Evolutionary conservation across 2,329 filamentous ascomycete genomes (phyloP), one percentile per base, ranked within the genome.

Genomic region (Penicillium sp.): DNA sequence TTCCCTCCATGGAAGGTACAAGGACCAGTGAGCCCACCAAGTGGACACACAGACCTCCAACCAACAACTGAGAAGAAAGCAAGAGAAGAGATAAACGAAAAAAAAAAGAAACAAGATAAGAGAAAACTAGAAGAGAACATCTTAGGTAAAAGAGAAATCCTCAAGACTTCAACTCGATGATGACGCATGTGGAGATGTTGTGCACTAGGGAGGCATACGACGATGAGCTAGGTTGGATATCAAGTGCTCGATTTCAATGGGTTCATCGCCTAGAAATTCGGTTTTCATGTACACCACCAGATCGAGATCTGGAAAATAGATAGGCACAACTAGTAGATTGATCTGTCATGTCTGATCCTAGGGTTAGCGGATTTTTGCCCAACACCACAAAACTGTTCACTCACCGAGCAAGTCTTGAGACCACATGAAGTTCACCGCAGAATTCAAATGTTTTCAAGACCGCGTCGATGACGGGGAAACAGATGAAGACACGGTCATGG

Each of bases 61-160:
- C 58, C 49, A 53, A 61, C 61, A 61, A 38, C 42, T 35, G 38
- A 59, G 56, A 58, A 38, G 55, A 57, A 61, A 36, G 31, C 29
- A 49, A 53, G 53, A 35, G n/a, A 31, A 53, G 38, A 47, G 31
- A 42, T 31, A 48, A 25, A 55, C 35, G 21, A 35, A 48, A 49
- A 58, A 51, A 25, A 57, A 17, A n/a, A 29, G 36, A 51, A 42
- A 44, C 31, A 25, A 15, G 15, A 52, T 45, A 51, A 52, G 31
- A 38, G 47, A 58, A 59, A 55, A 57, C 8, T 36, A 51, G 56
- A 61, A 59, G 53, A 48, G 38, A 33, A 35, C 31, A 55, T 55
- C 44, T 55, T 19, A 38, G 29, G 15, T 50, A 27, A 45, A 45
- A 42, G 21, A 36, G 29, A 19, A 36, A 42, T 36, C 36, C 36